These are phyloP conservation scores for Colletotrichum gloeosporioides DNA, from an alignment of 2,329 filamentous ascomycete species.

Conservation along the genomic window DNA sequence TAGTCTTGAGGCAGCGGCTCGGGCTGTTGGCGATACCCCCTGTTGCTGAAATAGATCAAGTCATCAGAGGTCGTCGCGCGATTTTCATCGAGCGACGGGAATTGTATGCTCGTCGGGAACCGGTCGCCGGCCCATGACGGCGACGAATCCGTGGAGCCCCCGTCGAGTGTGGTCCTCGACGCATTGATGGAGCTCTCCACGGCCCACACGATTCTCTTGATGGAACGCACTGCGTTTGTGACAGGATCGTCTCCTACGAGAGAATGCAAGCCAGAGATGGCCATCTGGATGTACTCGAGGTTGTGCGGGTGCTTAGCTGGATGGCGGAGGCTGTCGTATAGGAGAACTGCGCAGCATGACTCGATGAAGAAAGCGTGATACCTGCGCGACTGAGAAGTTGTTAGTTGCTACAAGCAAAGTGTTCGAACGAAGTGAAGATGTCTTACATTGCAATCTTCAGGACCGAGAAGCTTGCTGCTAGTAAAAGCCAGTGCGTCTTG, in stretches of 20 bases:
- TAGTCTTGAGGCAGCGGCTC: not conserved
- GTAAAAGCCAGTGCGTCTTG: conserved; percentile 31
- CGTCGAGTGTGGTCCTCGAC: not conserved
- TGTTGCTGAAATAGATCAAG: conserved; percentile 28
- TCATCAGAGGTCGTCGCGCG: conserved; percentile 16
- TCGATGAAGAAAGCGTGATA: conserved; percentile 34
- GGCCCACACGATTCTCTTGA: conserved; percentile 27
- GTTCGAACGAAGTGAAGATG: not conserved
- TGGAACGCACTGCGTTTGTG: conserved; percentile 26
- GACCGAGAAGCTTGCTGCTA: not conserved
- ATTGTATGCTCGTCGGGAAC: conserved; percentile 22
- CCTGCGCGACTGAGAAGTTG: conserved; percentile 1
- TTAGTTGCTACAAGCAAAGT: not conserved
- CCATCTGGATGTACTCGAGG: conserved; percentile 15
- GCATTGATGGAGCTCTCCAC: conserved; percentile 26
- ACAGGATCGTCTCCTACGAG: conserved; percentile 31
- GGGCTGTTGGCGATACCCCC: not conserved
- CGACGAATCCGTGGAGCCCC: not conserved
- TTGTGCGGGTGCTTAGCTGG: conserved; percentile 30
- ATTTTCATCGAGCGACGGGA: conserved; percentile 25
- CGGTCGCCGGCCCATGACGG: conserved; percentile 4
- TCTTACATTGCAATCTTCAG: conserved; percentile 7
- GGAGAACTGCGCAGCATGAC: conserved; percentile 30
- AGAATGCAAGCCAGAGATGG: not conserved
- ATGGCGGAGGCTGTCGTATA: conserved; percentile 32